Base-by-base conservation (phyloP, 2,329 filamentous ascomycete species). In the Monilinia vaccinii-corymbosi region DNA sequence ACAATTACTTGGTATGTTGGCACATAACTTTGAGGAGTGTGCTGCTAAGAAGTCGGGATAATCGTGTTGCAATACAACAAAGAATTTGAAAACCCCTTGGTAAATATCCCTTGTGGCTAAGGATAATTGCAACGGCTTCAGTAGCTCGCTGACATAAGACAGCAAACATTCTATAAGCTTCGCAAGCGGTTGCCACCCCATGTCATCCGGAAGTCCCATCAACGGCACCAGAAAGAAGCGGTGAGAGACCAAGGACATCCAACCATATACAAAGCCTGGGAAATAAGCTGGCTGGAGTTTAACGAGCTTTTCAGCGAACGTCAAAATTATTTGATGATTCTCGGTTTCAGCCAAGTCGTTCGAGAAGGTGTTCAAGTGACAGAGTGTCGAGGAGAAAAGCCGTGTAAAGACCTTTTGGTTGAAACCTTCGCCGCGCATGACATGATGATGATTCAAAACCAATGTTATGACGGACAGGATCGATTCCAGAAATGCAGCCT, bases 31-130 rank as follows among this genome's bases (percentile, higher is more conserved):
- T 66, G 89, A 84, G 71, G 96, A 89, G 72, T 96, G 91, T 67
- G 92, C 89, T 7, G 89, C 88, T 46, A 99, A 76, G 73, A 96
- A 99, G 60, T 97, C 91, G 0, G 93, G 89, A 74, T 91, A 97
- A 73, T 99, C 94, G 71, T 97, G 94, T 67, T 96, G 89, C 57
- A 99, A 77, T 56, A 96, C 82, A 38, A 96, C 77, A 58, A 97
- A 76, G 62, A 97, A 82, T 70, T 95, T 91, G 51, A 96, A 77
- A 1, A 89, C 84, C 10, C 87, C 91, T 62, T 90, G 86, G 73
- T 96, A 97, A 63, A 96, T 83, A 58, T 93, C 89, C 71, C 90
- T 92, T 38, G 86, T 84, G 55, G 89, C 80, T 38, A 83, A 78
- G 4, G 85, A 79, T 18, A 91, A 80, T 61, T 85, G 85, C 32